These are phyloP conservation scores for Gaultheria prostrata DNA, from an alignment of 148 eudicot genomes.

Conservation along the genomic window DNA sequence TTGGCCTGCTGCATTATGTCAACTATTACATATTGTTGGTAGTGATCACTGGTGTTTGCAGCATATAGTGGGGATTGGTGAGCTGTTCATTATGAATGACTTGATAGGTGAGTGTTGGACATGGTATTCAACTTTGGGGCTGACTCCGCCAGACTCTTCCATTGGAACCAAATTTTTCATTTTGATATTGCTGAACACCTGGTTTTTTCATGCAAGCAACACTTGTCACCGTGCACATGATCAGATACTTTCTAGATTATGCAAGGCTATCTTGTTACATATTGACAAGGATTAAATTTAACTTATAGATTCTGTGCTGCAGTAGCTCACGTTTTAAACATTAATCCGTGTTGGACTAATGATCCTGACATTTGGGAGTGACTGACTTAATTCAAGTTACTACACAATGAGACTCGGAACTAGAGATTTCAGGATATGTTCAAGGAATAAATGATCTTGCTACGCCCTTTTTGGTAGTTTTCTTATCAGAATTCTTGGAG, in stretches of 20 bases:
- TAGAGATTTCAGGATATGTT: conserved; percentile 37
- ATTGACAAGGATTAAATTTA: not conserved
- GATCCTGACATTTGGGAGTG: not conserved
- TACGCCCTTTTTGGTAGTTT: conserved; percentile 90
- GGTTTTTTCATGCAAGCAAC: not conserved
- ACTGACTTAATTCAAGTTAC: too few relatives aligned
- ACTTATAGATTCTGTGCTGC: not conserved
- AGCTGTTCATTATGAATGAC: not conserved
- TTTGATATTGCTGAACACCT: not conserved
- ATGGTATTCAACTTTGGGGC: not conserved
- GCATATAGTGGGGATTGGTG: not conserved
- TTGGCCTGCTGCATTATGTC: not conserved
- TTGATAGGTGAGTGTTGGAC: not conserved
- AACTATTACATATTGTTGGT: too few relatives aligned
- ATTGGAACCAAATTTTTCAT: not conserved
- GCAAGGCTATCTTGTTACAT: not conserved
- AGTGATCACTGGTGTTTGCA: not conserved
- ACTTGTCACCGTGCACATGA: not conserved
- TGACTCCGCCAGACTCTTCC: not conserved
- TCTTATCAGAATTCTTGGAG: conserved; percentile 81
- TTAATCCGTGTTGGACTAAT: not conserved
- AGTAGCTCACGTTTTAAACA: not conserved
- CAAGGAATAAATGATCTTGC: conserved; percentile 98
- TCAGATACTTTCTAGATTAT: not conserved
- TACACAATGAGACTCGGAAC: not conserved